These are phyloP conservation scores for Phytophthora lateralis DNA, from an alignment of 352 stramenopile species.

Conservation along the genomic window DNA sequence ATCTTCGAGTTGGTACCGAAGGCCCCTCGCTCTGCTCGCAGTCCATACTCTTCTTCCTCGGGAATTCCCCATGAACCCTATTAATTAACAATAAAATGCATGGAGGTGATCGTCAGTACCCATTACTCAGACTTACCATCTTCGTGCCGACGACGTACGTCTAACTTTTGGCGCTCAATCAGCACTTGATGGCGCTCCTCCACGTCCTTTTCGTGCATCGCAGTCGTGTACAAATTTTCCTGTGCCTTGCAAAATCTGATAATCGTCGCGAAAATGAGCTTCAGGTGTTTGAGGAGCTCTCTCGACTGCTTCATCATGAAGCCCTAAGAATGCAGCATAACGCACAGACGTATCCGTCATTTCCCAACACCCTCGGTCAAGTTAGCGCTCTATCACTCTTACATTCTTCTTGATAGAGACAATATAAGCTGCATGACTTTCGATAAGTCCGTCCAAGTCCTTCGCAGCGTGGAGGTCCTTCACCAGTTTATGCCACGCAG, in stretches of 20 bases:
- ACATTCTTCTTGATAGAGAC: conserved; percentile 89
- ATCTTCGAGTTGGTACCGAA: conserved; percentile 59
- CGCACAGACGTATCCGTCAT: conserved; percentile 12
- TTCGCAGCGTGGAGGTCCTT: conserved; percentile 89
- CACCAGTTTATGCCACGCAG: conserved; percentile 94
- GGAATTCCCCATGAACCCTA: conserved; percentile 68
- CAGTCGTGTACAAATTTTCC: conserved; percentile 81
- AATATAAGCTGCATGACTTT: conserved; percentile 96
- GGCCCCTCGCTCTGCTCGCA: conserved; percentile 38
- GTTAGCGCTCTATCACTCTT: conserved; percentile 4
- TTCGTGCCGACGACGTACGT: conserved; percentile 29
- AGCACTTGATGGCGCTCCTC: conserved; percentile 54
- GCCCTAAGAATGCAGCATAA: conserved; percentile 41
- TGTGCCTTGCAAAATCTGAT: conserved; percentile 86
- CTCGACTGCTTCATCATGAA: conserved; percentile 85
- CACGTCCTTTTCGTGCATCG: conserved; percentile 73
- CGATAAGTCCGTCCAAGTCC: conserved; percentile 96
- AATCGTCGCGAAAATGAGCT: conserved; percentile 82
- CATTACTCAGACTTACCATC: not conserved
- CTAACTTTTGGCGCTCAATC: conserved; percentile 53
- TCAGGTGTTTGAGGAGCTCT: conserved; percentile 77
- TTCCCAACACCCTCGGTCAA: not conserved
- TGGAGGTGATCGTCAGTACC: not conserved
- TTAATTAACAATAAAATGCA: conserved; percentile 1
- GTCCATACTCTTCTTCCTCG: conserved; percentile 54